Percentiles rank a stretch among this genome's conserved stretches.
Evolutionary conservation across 2,329 filamentous ascomycete genomes (phyloP).

Genomic region (Immersiporthe knoxdaviesiana): DNA sequence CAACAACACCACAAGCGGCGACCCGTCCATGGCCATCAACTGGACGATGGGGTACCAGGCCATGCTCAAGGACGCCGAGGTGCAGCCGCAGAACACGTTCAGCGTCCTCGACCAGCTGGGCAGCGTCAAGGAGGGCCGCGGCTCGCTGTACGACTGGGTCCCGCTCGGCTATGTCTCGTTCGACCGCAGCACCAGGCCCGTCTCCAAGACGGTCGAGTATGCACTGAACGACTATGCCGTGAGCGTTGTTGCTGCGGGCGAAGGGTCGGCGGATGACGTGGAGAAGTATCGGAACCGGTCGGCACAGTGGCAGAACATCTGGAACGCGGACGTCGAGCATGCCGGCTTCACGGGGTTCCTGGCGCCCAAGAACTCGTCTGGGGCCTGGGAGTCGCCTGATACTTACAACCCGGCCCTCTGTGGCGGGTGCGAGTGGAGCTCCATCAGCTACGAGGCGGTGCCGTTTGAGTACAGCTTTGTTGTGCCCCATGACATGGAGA

Average conservation of each 20-base stretch:
- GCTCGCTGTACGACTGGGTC: constrained; percentile 65
- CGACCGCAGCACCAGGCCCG: constrained; percentile 50
- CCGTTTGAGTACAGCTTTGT: constrained; percentile 58
- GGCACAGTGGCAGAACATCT: constrained; percentile 64
- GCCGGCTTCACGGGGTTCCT: constrained; percentile 58
- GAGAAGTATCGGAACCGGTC: constrained; percentile 57
- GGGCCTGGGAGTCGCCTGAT: constrained; percentile 44
- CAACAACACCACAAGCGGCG: constrained; percentile 54
- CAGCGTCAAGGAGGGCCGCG: constrained; percentile 66
- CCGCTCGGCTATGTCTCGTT: constrained; percentile 59
- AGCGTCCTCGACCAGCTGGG: constrained; percentile 56
- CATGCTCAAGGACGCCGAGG: constrained; percentile 72
- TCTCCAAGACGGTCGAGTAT: constrained; percentile 61
- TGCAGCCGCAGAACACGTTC: constrained; percentile 71
- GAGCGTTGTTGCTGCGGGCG: constrained; percentile 56
- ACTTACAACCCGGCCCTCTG: constrained; percentile 55
- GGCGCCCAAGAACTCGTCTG: constrained; percentile 54
- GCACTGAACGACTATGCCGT: constrained; percentile 62
- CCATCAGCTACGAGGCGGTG: constrained; percentile 55
- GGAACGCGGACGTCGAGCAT: constrained; percentile 53
- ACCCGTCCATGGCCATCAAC: constrained; percentile 53
- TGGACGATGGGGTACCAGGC: constrained; percentile 73
- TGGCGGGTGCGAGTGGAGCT: constrained; percentile 58
- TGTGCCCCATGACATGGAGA: constrained; percentile 60
- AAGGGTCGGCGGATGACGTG: constrained; percentile 50